These are phyloP conservation scores for Rhytidhysteron rufulum DNA, from an alignment of 2,329 filamentous ascomycete species.

Conservation along the genomic window DNA sequence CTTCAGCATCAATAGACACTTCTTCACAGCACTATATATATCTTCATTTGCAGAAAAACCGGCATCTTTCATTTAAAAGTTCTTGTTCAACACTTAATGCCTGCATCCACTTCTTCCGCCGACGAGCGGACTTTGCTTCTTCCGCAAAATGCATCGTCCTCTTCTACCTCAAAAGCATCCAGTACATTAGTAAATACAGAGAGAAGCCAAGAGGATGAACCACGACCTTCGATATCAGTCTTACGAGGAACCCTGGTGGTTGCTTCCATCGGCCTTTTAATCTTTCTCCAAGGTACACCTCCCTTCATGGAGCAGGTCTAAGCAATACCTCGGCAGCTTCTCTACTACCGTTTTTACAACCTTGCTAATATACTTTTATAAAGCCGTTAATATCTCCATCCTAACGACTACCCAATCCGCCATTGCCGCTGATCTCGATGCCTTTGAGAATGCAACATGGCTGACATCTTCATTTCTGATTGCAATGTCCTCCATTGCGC, in stretches of 20 bases:
- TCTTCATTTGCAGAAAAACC: neutral
- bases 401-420: conserved; percentile 76
- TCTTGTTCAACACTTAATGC: no score
- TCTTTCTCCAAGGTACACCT: conserved; percentile 60
- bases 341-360: no score
- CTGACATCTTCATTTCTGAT: conserved; percentile 73
- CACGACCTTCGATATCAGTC: conserved; percentile 19
- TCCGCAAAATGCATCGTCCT: conserved; percentile 12
- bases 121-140: conserved; percentile 27
- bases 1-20: neutral
- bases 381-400: conserved; percentile 69
- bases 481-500: conserved; percentile 54
- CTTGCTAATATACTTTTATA: conserved; percentile 1
- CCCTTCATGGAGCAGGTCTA: no score
- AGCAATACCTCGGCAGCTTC: no score
- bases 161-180: conserved; percentile 8
- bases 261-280: conserved; percentile 52
- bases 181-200: conserved; percentile 6
- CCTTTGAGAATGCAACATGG: conserved; percentile 72
- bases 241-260: conserved; percentile 41
- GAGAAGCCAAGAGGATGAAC: conserved; percentile 14
- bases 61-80: no score
- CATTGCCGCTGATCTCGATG: conserved; percentile 71
- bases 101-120: conserved; percentile 1
- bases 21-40: neutral